Evolutionary conservation across 140 eudicot genomes (phyloP).

Genomic region (Anethum foeniculum): DNA sequence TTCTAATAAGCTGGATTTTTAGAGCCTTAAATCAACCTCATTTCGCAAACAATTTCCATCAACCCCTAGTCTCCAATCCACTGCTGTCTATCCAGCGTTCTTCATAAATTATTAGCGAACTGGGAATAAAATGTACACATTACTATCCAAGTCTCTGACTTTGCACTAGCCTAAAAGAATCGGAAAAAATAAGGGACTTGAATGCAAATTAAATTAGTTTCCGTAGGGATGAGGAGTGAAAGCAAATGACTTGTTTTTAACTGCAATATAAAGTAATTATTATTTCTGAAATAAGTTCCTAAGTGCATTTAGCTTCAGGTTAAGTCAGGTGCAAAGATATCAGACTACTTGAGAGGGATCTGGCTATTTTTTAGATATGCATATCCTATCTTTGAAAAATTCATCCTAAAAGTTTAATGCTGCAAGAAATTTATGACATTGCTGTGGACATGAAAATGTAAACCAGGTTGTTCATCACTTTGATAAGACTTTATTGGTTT

Average conservation of each 20-base stretch:
- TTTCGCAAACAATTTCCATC: not conserved
- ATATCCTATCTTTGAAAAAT: not conserved
- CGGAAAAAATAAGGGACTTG: not conserved
- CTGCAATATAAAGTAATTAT: not conserved
- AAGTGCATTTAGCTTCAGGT: not conserved
- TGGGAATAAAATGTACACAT: too few species aligned
- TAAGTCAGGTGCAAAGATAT: not conserved
- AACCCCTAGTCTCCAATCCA: not conserved
- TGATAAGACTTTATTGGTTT: conserved; percentile 4
- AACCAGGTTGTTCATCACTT: not conserved
- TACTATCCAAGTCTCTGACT: not conserved
- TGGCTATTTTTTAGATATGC: not conserved
- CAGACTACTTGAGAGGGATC: not conserved
- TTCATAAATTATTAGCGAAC: not conserved
- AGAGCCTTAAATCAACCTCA: not conserved
- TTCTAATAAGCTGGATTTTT: not conserved
- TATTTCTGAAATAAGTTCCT: not conserved
- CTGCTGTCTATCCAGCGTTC: not conserved
- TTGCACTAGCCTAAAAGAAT: not conserved
- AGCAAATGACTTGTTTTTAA: not conserved
- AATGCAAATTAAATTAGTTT: not conserved
- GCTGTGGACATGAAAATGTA: not conserved
- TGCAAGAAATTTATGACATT: not conserved
- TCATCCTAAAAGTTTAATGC: not conserved
- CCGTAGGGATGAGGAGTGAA: not conserved